Percentiles rank a stretch among this genome's conserved stretches.
Evolutionary conservation across 768 basidiomycete species (phyloP).

Genomic region (Boletus bicolor): DNA sequence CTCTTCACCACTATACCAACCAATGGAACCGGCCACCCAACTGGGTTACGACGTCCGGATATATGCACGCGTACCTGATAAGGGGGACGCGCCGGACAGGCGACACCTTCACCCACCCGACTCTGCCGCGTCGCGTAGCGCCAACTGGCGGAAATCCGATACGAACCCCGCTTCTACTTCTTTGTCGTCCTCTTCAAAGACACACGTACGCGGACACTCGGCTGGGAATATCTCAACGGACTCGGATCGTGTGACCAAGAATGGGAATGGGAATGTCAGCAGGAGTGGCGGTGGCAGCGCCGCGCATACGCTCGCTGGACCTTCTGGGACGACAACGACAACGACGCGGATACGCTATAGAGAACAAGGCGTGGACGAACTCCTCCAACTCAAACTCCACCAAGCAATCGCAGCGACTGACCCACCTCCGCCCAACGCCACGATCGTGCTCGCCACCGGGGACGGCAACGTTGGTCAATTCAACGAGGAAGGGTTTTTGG

Average conservation of each 20-base stretch:
- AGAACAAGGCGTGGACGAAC: conserved; percentile 94
- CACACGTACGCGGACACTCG: conserved; percentile 16
- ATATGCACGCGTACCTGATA: conserved; percentile 67
- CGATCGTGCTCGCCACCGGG: conserved; percentile 90
- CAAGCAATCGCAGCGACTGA: conserved; percentile 77
- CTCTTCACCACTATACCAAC: conserved; percentile 81
- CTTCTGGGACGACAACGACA: conserved; percentile 11
- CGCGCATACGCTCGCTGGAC: conserved; percentile 11
- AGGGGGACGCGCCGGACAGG: conserved; percentile 60
- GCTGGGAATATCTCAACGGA: conserved; percentile 27
- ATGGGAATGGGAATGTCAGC: background rate
- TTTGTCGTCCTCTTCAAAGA: conserved; percentile 3
- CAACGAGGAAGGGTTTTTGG: conserved; percentile 89
- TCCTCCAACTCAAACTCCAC: conserved; percentile 88
- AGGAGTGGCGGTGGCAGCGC: conserved; percentile 13
- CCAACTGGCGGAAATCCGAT: conserved; percentile 25
- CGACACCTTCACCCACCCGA: conserved; percentile 16
- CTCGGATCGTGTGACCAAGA: conserved; percentile 19
- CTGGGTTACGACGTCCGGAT: conserved; percentile 75
- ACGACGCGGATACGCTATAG: conserved; percentile 58
- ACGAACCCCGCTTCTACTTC: background rate
- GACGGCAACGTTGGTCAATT: conserved; percentile 93
- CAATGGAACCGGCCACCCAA: conserved; percentile 66
- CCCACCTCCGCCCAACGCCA: conserved; percentile 58
- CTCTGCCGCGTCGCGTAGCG: conserved; percentile 9